Evolutionary conservation across 2,329 filamentous ascomycete species (phyloP), one percentile per base, ranked within the genome.

Genomic region (Monosporascus sp.): DNA sequence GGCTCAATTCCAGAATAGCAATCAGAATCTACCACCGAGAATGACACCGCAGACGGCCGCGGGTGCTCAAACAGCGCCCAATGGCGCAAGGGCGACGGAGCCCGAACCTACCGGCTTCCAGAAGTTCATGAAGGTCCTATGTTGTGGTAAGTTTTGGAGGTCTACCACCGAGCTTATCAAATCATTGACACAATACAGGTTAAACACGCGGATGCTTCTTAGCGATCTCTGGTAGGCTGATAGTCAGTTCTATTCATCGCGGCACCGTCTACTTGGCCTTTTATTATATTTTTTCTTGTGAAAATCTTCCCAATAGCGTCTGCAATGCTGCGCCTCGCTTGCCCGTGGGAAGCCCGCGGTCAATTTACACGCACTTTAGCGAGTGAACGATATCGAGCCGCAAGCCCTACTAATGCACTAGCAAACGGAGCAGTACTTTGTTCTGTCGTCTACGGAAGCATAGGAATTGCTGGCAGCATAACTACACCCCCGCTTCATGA

Each of bases 1-100:
- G 73, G 93, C 93, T 62, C 93, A 97, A 70, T 97, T 96, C 80
- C 91, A 96, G 77, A 93, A 91, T 80, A 96, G 91, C 76, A 89
- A 88, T 68, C 89, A 91, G 71, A 94, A 96, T 72, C 81, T 96
- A 60, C 82, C 88, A 65, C 78, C 86, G 62, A 78, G 80, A 59
- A 80, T 82, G 67, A 81, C 80, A 56, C 77, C 80, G 57, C 83
- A 85, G 67, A 77, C 79, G 54, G 81, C 78, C 55, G 77, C 84
- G 75, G 80, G 77, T 48, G 76, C 78, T 60, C 80, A 81, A 68
- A 74, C 79, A 59, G 75, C 74, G 66, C 74, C 74, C 70, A 82
- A 73, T 67, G 76, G 70, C 62, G 79, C 78, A 61, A 78, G 80
- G 59, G 77, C 78, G 45, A 76, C 80, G 63, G 87, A 94, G 69